Evolutionary conservation across 1,284 basidiomycete genomes (phyloP), one percentile per base, ranked within the genome.

Genomic region (Cryptococcus wingfieldii): DNA sequence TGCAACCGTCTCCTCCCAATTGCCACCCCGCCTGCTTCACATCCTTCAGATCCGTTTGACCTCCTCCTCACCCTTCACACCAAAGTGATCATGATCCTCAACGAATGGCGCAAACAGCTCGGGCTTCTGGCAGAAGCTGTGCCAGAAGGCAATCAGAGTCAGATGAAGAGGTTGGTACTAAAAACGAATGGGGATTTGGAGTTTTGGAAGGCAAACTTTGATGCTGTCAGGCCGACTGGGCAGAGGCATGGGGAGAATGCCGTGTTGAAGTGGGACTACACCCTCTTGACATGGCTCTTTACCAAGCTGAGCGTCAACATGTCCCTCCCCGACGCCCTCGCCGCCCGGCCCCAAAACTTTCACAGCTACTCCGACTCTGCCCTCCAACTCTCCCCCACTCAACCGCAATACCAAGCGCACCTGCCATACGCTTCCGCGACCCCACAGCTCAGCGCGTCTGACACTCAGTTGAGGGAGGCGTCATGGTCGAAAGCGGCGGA

Each of bases 401-500:
- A 37, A 2, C 27, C 59, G n/a, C 38, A 51, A 19, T 37, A 47
- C 16, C 19, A 37, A 6, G 49, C 51, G 23, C 18, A 25, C n/a
- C 44, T 18, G 23, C 4, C 79, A 34, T 78, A 75, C 10, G 93
- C 82, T 7, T 85, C 81, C 10, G 80, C 78, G 80, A 89, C 83
- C 6, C 31, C 31, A 34, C 31, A 34, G 6, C 23, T 28, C 3
- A 93, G 86, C 5, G 90, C 91, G 27, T 83, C 81, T 39, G 53
- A 58, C 23, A 19, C 56, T 5, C 14, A 41, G 3, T 27, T 62
- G 28, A 38, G 54, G 25, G 44, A 52, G 16, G 38, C 46, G 6
- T 51, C 50, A 28, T 37, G 44, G 37, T 38, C 27, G 3, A 37
- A 59, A 6, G 59, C 58, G 12, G 47, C 66, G 16, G 63, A 69